phyloP scores from a whole-genome alignment of 441 rosid genomes.

The Viola pubescens region DNA sequence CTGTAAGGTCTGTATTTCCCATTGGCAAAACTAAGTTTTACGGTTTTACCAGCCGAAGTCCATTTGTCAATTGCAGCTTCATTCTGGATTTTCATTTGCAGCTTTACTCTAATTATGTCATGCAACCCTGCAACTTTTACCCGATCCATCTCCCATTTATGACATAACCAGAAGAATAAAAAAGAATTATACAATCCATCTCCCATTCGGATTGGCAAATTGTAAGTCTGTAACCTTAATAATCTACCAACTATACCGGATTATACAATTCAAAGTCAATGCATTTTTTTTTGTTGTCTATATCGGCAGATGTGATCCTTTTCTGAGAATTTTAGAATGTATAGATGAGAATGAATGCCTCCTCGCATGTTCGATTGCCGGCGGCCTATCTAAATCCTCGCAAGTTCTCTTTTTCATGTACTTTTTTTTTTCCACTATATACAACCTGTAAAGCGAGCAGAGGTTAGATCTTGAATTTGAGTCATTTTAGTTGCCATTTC shows the following conservation, averaged over 20 bases:
- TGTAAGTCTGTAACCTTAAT: background rate
- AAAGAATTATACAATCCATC: too few relatives aligned
- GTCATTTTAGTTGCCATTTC: too few relatives aligned
- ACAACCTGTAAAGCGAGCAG: background rate
- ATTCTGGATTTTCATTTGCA: background rate
- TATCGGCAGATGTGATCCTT: conserved; percentile 10
- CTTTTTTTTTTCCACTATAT: background rate
- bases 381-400: background rate
- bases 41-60: background rate
- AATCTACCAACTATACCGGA: background rate
- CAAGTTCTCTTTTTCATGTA: background rate
- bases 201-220: background rate
- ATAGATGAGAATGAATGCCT: too few relatives aligned
- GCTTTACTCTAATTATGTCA: background rate
- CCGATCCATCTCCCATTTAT: too few relatives aligned
- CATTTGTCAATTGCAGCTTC: background rate
- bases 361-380: too few relatives aligned
- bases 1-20: background rate
- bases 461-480: conserved; percentile 10
- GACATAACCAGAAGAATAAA: too few relatives aligned
- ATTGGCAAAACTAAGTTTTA: background rate
- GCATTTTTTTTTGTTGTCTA: conserved; percentile 5
- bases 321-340: background rate
- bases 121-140: too few relatives aligned
- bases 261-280: conserved; percentile 12